Evolutionary conservation across 2,329 filamentous ascomycete species (phyloP), one percentile per base, ranked within the genome.

Genomic region (Calonectria naviculata): DNA sequence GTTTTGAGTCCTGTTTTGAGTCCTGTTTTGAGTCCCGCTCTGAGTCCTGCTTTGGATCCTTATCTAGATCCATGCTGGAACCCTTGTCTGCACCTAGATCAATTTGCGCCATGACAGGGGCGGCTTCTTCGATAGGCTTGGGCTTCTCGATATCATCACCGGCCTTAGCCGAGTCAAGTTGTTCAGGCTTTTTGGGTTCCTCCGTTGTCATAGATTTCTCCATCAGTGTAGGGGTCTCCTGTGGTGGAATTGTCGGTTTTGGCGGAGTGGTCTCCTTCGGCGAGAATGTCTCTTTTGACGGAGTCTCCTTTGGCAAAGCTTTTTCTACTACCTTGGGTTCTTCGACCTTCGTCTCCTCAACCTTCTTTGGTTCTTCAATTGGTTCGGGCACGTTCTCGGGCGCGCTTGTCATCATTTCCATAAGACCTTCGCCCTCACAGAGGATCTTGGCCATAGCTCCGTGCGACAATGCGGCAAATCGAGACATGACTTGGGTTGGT

Each of bases 371-470:
- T 17, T 26, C 26, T 21, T 58, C 31, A 10, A 31, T 36, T 12
- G 61, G 44, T 41, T 69, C 75, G 36, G 67, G 67, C 26, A 68
- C 56, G 21, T 72, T 72, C 5, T 84, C 80, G 0, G 86, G 85
- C 5, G 87, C 71, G 4, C 80, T 78, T 3, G 85, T 85, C 9
- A 89, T 75, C 79, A 88, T 83, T 21, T 84, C 82, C 17, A 80
- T 71, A 36, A 90, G 72, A 5, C 81, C 83, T 61, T 88, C 85
- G 2, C 81, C 75, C 62, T 89, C 85, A 3, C 82, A 84, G 10
- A 88, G 77, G 62, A 90, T 83, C 65, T 84, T 84, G 6, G 85
- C 82, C 79, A 88, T 83, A 6, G 87, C 85, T 44, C 88, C 85
- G 56, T 90, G 83, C 0, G 87, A 85, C 21, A 88, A 76, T 9